Evolutionary conservation across 768 basidiomycete genomes (phyloP), one percentile per base, ranked within the genome.

Genomic region (Neoboletus magnificus): DNA sequence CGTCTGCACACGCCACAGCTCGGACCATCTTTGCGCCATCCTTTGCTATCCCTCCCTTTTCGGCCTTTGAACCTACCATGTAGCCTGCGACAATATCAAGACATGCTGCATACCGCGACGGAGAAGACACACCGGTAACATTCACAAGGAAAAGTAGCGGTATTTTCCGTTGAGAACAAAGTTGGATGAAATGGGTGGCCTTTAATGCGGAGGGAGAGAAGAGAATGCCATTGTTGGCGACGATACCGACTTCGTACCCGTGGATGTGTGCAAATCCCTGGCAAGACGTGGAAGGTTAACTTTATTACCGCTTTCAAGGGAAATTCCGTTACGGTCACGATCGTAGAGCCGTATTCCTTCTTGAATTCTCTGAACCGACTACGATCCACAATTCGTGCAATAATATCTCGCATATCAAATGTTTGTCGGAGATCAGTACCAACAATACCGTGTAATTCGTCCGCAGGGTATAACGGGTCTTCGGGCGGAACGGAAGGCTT

Each of bases 1-100:
- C 93, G 60, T 96, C 88, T 18, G 93, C 92, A 60, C 93, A 93
- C 5, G 93, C 92, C 18, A 95, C 93, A 7, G 93, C 92, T 42
- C 94, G 86, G 63, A 98, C 94, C 91, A 98, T 95, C 79, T 97
- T 97, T 8, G 94, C 94, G 37, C 84, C 84, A 66, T 97, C 93
- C 73, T 95, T 95, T 5, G 93, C 93, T 61, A 98, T 98, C 0
- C 94, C 94, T 3, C 92, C 93, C 62, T 82, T 83, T 74, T 98
- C 94, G 20, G 95, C 95, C 61, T 94, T 95, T 5, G 91, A 93
- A 6, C 94, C 94, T 4, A 98, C 94, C 94, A 97, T 98, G 65
- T 97, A 98, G 13, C 91, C 79, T 87, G 76, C 41, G 23, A 25
- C 41, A 37, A 16, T 35, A 7, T 68, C 48, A 65, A 45, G 37